These are phyloP conservation scores for Penicillium cosmopolitanum DNA, from an alignment of 495 filamentous ascomycete species.

Conservation along the genomic window DNA sequence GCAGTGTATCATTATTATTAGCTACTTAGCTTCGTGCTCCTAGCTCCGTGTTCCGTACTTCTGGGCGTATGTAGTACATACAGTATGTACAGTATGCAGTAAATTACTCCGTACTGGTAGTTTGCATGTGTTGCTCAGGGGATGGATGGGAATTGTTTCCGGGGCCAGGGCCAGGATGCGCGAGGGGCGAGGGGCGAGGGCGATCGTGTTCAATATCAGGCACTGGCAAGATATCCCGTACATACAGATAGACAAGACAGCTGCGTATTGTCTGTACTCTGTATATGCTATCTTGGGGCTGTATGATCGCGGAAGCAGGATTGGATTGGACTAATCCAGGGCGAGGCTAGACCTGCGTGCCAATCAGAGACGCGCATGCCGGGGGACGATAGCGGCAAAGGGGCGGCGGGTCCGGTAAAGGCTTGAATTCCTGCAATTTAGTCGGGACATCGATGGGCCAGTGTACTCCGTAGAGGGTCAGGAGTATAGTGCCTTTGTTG, in stretches of 20 bases:
- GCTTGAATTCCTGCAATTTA: slow-evolving; percentile 33
- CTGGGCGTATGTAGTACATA: neutral
- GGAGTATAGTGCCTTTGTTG: neutral
- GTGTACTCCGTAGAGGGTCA: neutral
- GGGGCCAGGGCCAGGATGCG: too few species aligned
- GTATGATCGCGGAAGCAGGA: slow-evolving; percentile 3
- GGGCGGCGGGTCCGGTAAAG: slow-evolving; percentile 29
- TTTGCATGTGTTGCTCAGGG: too few species aligned
- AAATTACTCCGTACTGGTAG: too few species aligned
- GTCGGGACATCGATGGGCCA: slow-evolving; percentile 16
- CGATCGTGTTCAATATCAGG: too few species aligned
- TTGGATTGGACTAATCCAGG: slow-evolving; percentile 21
- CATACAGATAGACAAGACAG: too few species aligned
- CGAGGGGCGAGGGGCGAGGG: too few species aligned
- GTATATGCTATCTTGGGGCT: neutral
- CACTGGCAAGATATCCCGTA: too few species aligned
- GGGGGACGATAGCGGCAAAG: slow-evolving; percentile 32
- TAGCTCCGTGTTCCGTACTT: neutral
- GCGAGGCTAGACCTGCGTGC: slow-evolving; percentile 27
- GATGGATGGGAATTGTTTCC: too few species aligned
- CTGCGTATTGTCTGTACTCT: neutral
- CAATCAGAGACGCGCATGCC: slow-evolving; percentile 33
- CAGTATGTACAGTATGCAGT: too few species aligned
- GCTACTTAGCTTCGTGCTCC: neutral
- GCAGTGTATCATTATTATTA: neutral